phyloP scores from a whole-genome alignment of 805 yeast species.

The Scheffersomyces ergatensis region DNA sequence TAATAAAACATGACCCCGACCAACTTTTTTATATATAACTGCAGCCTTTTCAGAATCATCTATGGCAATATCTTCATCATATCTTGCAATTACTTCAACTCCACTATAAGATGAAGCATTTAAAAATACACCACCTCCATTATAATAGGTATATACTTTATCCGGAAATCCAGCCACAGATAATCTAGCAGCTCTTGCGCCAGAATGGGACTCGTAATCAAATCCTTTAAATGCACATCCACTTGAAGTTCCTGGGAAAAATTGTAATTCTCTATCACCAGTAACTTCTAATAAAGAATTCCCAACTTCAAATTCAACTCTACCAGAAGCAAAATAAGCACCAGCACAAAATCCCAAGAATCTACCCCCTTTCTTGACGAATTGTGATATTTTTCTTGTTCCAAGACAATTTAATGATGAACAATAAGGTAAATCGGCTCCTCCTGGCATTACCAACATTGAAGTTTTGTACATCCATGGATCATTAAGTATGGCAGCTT shows the following conservation, averaged over 20 bases:
- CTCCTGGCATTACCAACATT: slow-evolving; percentile 88
- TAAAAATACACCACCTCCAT: slow-evolving; percentile 89
- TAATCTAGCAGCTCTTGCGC: slow-evolving; percentile 62
- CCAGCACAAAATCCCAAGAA: slow-evolving; percentile 95
- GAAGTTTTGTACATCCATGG: slow-evolving; percentile 88
- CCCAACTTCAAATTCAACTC: slow-evolving; percentile 84
- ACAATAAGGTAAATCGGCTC: slow-evolving; percentile 91
- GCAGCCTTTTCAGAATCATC: slow-evolving; percentile 57
- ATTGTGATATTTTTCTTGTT: slow-evolving; percentile 57
- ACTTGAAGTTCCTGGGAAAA: slow-evolving; percentile 79
- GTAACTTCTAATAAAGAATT: slow-evolving; percentile 69
- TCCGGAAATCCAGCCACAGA: slow-evolving; percentile 31
- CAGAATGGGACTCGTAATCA: slow-evolving; percentile 69
- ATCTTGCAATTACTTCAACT: slow-evolving; percentile 74
- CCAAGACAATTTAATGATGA: slow-evolving; percentile 68
- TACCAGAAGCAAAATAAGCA: slow-evolving; percentile 74
- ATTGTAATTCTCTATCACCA: slow-evolving; percentile 78
- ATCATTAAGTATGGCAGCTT: slow-evolving; percentile 62
- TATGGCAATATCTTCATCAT: slow-evolving; percentile 55
- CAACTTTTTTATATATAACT: slow-evolving; percentile 62
- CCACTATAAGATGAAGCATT: slow-evolving; percentile 61
- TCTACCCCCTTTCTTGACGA: slow-evolving; percentile 75
- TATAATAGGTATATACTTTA: slow-evolving; percentile 52
- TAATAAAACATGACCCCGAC: slow-evolving; percentile 72
- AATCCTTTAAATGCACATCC: slow-evolving; percentile 86